Percentiles rank a stretch among this genome's conserved stretches.
Conservation (phyloP, 2,329 filamentous ascomycete genomes). For the Xylaria sp. region DNA sequence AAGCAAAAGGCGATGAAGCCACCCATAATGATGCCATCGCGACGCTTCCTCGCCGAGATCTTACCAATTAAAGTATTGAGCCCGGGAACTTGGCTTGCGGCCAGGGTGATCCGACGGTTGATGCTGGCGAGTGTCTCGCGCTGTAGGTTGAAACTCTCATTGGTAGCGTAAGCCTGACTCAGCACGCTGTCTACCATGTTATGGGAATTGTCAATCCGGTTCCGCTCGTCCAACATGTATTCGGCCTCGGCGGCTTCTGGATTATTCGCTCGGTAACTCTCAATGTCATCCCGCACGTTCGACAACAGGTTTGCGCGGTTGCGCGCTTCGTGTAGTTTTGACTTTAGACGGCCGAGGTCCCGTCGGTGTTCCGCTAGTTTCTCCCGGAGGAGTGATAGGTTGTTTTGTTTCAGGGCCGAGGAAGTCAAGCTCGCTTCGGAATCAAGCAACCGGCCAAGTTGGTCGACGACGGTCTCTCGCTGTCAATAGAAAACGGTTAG, state of each 20-base stretch:
- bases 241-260: conserved; percentile 88
- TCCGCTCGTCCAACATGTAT: conserved; percentile 94
- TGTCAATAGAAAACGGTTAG: conserved; percentile 52
- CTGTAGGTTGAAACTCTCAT: conserved; percentile 89
- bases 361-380: conserved; percentile 87
- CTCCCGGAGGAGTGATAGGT: conserved; percentile 89
- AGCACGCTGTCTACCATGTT: conserved; percentile 89
- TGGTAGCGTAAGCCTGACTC: conserved; percentile 95
- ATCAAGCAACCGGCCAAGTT: conserved; percentile 89
- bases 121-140: conserved; percentile 88
- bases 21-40: conserved; percentile 94
- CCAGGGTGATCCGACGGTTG: conserved; percentile 87
- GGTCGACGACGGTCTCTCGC: conserved; percentile 83
- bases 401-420: conserved; percentile 96
- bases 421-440: conserved; percentile 87
- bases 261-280: conserved; percentile 84
- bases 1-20: conserved; percentile 93
- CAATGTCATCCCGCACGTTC: conserved; percentile 91
- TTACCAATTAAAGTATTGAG: conserved; percentile 91
- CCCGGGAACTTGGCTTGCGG: conserved; percentile 90
- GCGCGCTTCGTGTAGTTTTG: conserved; percentile 78
- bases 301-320: conserved; percentile 89
- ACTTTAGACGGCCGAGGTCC: conserved; percentile 80
- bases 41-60: conserved; percentile 93
- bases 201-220: conserved; percentile 87